Conservation (phyloP, 2,329 filamentous ascomycete species). For the Curvularia eragrostidis region DNA sequence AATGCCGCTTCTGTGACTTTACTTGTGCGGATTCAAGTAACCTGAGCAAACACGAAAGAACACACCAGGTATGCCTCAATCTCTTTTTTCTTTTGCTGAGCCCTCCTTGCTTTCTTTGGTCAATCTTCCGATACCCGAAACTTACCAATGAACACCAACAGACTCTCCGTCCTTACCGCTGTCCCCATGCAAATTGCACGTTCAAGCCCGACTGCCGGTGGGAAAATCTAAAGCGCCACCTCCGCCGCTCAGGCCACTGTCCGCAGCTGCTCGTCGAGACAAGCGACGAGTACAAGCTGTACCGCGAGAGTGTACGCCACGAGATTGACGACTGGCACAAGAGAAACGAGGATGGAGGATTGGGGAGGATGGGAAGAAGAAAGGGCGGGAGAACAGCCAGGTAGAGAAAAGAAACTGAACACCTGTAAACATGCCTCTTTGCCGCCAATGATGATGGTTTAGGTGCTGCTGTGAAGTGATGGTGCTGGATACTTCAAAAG, state of each 20-base stretch:
- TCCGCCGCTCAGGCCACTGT: slow-evolving; percentile 47
- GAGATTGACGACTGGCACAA: slow-evolving; percentile 47
- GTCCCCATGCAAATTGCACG: slow-evolving; percentile 46
- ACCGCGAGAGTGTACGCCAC: slow-evolving; percentile 40
- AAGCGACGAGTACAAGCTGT: slow-evolving; percentile 43
- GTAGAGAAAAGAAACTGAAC: not conserved
- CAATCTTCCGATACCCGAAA: not conserved
- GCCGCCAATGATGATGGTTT: not conserved
- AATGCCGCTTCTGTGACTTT: slow-evolving; percentile 50
- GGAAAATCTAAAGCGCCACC: slow-evolving; percentile 50
- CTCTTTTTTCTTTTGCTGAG: not conserved
- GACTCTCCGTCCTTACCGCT: slow-evolving; percentile 48
- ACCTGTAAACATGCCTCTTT: not conserved
- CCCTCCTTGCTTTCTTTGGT: not conserved
- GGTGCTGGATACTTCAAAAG: not conserved
- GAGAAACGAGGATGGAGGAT: slow-evolving; percentile 34
- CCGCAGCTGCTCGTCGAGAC: slow-evolving; percentile 43
- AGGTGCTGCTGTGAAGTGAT: not conserved
- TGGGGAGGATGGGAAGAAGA: slow-evolving; percentile 27
- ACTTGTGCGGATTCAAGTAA: slow-evolving; percentile 49
- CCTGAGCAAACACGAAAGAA: slow-evolving; percentile 48
- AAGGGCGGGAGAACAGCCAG: slow-evolving; percentile 29
- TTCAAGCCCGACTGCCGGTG: slow-evolving; percentile 50
- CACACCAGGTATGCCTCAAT: slow-evolving; percentile 39
- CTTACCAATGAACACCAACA: slow-evolving; percentile 10